Evolutionary conservation across 257 asterid species (phyloP), one percentile per base, ranked within the genome.

Genomic region (Paulownia fortunei): DNA sequence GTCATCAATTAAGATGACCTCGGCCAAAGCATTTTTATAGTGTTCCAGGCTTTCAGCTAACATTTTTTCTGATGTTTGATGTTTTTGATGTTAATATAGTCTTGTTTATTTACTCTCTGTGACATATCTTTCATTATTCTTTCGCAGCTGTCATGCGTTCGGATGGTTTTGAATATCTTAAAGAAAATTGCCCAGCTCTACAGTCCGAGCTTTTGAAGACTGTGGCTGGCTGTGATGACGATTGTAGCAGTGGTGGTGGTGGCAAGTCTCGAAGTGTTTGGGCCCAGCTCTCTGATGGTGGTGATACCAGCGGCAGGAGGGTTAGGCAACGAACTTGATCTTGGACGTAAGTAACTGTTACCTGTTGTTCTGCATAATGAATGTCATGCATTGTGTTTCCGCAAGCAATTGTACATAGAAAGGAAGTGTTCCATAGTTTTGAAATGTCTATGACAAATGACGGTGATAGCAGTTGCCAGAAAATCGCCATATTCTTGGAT

Each of bases 261-360:
- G 96, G 97, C 46, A 94, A 94, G 90, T 86, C 98, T 15, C 86
- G 89, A 51, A 94, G 98, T 60, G 96, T 94, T 15, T 92, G 97
- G 97, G 99, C 92, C n/a, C 99, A 92, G 86, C 96, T 95, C 63
- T 92, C 97, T 2, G 99, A 95, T 69, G 98, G 99, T 18, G 94
- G 98, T 51, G 99, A 91, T 87, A 93, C 93, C 46, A 83, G 80
- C 37, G 94, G 98, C 80, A 85, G 99, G 84, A 88, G 99, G 87
- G 96, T 95, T 39, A 89, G 98, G 85, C 99, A 90, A 36, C 86
- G 97, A 73, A 90, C 94, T 68, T 93, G 91, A 91, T 80, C 47
- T 64, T 74, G 69, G 85, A 59, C 72, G 67, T 72, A 68, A 69
- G 80, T 79, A 75, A 79, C 77, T 71, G 81, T 77, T 67, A 30